These are phyloP conservation scores for Aspergillus fumigatiaffinis DNA, from an alignment of 2,329 filamentous ascomycete species.

Conservation along the genomic window DNA sequence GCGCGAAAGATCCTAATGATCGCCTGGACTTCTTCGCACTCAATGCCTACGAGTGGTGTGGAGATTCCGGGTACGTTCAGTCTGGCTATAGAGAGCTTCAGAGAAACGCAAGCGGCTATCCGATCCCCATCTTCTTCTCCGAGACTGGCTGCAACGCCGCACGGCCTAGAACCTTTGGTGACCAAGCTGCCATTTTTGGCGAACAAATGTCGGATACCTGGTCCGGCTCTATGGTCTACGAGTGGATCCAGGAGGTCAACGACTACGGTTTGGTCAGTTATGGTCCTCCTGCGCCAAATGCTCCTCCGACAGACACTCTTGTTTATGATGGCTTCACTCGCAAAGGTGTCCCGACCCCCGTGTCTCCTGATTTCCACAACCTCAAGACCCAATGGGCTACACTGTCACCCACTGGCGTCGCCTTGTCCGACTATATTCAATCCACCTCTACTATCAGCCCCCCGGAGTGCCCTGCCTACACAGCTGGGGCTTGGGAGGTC, in stretches of 20 bases:
- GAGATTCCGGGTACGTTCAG: constrained; percentile 49
- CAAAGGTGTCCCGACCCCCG: constrained; percentile 68
- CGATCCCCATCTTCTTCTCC: constrained; percentile 84
- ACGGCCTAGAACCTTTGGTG: constrained; percentile 42
- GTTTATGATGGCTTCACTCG: constrained; percentile 65
- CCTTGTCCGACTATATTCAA: constrained; percentile 61
- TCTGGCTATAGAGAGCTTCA: constrained; percentile 70
- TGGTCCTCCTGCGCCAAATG: constrained; percentile 55
- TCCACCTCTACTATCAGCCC: constrained; percentile 58
- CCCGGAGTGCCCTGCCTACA: constrained; percentile 67
- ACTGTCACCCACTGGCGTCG: constrained; percentile 65
- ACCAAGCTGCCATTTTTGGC: constrained; percentile 75
- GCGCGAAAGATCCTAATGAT: constrained; percentile 63
- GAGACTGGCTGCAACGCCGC: constrained; percentile 75
- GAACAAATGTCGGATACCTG: constrained; percentile 64
- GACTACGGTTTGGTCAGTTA: constrained; percentile 79
- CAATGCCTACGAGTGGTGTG: constrained; percentile 83
- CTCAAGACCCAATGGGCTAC: constrained; percentile 73
- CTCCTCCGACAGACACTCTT: constrained; percentile 51
- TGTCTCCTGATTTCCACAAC: constrained; percentile 73
- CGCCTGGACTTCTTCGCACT: constrained; percentile 78
- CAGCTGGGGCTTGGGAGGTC: constrained; percentile 67
- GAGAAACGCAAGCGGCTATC: constrained; percentile 63
- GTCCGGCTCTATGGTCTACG: constrained; percentile 80
- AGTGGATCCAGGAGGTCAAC: constrained; percentile 84